Base-by-base conservation (phyloP, 306 rosid species). In the Lathyrus tuberosus region DNA sequence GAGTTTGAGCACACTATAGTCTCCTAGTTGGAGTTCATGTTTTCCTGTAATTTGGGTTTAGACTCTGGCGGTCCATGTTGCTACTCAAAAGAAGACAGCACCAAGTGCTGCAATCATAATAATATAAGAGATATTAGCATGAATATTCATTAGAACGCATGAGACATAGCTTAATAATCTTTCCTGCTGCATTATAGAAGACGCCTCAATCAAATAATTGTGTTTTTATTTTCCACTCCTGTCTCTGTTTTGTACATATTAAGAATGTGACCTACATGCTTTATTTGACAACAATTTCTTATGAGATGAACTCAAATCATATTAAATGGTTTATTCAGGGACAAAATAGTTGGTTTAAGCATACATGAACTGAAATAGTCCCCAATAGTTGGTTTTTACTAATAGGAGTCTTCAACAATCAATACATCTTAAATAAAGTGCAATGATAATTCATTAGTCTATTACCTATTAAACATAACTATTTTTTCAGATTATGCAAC, bases 401-500 rank as follows among this genome's bases (percentile, higher is more conserved):
- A 35, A 18, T 20, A 6, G 18, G 52, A 3, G 13, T 15, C 62
- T 33, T 12, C 51, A 41, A 51, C 14, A 3, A 35, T 61, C 16
- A 68, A 48, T 12, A 8, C 38, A 49, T 69, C n/a, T 18, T 14
- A 10, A 4, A 18, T 4, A 12, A 33, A 10, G 28, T 47, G 20
- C 9, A 58, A 47, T 15, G 40, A 63, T 31, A 53, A 61, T 49
- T 51, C 30, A 18, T 10, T 51, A 65, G 24, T 10, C 22, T 15
- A 30, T 10, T 13, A 24, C 44, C 65, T 59, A 60, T 60, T 2
- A 6, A 5, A 49, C 11, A 22, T 8, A 10, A 5, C 38, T 69
- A 64, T 47, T 68, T 40, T 72, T 53, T 24, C 24, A 56, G 54
- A 57, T 65, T 30, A 70, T 52, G 54, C 10, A 41, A 9, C 4